Evolutionary conservation across 1,139 yeast genomes (phyloP).

Genomic region (Blastobotrys proliferans): DNA sequence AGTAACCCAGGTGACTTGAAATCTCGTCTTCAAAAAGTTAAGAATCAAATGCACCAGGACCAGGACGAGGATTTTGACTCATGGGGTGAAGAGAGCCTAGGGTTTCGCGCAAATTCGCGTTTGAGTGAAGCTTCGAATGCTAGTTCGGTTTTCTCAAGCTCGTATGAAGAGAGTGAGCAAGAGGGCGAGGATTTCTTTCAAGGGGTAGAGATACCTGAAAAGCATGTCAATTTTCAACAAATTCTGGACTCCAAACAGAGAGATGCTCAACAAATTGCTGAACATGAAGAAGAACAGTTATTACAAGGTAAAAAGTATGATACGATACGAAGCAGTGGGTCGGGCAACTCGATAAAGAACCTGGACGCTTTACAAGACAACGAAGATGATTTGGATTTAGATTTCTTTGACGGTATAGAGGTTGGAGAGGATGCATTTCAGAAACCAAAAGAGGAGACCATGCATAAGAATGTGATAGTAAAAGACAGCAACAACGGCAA

Average conservation of each 20-base stretch:
- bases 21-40: slow-evolving; percentile 15
- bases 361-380: slow-evolving; percentile 18
- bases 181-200: slow-evolving; percentile 21
- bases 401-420: slow-evolving; percentile 18
- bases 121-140: slow-evolving; percentile 18
- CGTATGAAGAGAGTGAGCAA: slow-evolving; percentile 20
- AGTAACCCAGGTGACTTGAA: slow-evolving; percentile 11
- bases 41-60: slow-evolving; percentile 10
- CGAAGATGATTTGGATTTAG: slow-evolving; percentile 23
- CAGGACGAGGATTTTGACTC: slow-evolving; percentile 19
- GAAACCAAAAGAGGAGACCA: slow-evolving; percentile 5
- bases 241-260: slow-evolving; percentile 15
- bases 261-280: slow-evolving; percentile 19
- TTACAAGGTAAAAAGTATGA: slow-evolving; percentile 20
- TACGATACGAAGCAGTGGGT: slow-evolving; percentile 21
- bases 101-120: slow-evolving; percentile 21
- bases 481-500: too few species aligned
- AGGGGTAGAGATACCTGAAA: slow-evolving; percentile 17
- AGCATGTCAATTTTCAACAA: slow-evolving; percentile 12
- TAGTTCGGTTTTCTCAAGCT: slow-evolving; percentile 13
- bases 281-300: slow-evolving; percentile 18
- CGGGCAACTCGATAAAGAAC: slow-evolving; percentile 15
- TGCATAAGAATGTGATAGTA: slow-evolving; percentile 25
- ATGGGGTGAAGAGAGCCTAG: slow-evolving; percentile 21
- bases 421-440: slow-evolving; percentile 13